Percentiles rank a stretch among this genome's conserved stretches.
Evolutionary conservation across 768 basidiomycete species (phyloP).

Genomic region (Pholiota microspora): DNA sequence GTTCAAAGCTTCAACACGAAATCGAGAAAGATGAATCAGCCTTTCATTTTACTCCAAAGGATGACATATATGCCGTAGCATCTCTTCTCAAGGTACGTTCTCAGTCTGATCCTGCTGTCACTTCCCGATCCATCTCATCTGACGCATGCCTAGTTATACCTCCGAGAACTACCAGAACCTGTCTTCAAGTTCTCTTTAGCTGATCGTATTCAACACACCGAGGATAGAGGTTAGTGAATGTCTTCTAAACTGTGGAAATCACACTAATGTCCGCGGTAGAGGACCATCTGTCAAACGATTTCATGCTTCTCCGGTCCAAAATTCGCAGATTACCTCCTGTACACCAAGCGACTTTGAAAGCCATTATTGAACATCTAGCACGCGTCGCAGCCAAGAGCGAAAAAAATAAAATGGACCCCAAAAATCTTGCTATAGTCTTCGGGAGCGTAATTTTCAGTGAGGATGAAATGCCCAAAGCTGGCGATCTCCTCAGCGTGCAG

Average conservation of each 20-base stretch:
- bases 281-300: conserved; percentile 68
- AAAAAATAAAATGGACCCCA: conserved; percentile 92
- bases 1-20: conserved; percentile 71
- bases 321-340: conserved; percentile 80
- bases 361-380: conserved; percentile 79
- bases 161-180: conserved; percentile 88
- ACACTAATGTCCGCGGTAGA: conserved; percentile 36
- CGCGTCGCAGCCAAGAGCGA: conserved; percentile 63
- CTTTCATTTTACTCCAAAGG: conserved; percentile 72
- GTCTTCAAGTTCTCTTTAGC: conserved; percentile 78
- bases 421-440: conserved; percentile 91
- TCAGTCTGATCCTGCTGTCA: not conserved
- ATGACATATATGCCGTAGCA: conserved; percentile 82
- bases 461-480: conserved; percentile 80
- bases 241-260: not conserved
- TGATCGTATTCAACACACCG: conserved; percentile 80
- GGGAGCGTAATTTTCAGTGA: conserved; percentile 88
- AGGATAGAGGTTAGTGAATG: conserved; percentile 58
- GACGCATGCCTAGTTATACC: conserved; percentile 51
- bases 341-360: conserved; percentile 82
- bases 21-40: conserved; percentile 79
- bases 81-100: conserved; percentile 76
- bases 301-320: conserved; percentile 80
- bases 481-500: conserved; percentile 76
- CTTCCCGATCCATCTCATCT: conserved; percentile 3